Conservation (phyloP, 2,329 filamentous ascomycete genomes). For the Moelleriella libera region DNA sequence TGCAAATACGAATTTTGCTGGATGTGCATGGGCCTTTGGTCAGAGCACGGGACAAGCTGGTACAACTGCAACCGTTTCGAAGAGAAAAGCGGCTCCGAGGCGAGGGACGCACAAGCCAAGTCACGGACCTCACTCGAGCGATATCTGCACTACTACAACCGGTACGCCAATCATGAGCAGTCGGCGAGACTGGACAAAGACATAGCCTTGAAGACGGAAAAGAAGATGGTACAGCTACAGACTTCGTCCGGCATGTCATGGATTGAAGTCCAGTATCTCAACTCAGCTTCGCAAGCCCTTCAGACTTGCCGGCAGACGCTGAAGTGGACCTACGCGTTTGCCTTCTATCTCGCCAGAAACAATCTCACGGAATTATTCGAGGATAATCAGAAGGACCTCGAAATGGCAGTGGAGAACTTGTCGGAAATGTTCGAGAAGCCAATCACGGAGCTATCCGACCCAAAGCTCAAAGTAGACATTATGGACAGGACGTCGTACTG, state of each 20-base stretch:
- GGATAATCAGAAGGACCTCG: constrained; percentile 94
- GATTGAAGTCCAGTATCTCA: constrained; percentile 97
- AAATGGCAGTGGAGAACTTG: constrained; percentile 90
- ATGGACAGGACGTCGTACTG: constrained; percentile 98
- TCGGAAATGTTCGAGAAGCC: constrained; percentile 99
- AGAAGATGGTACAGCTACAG: constrained; percentile 97
- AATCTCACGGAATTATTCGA: constrained; percentile 96
- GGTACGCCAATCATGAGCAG: constrained; percentile 97
- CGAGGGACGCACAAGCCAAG: constrained; percentile 80
- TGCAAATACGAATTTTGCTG: constrained; percentile 97
- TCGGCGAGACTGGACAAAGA: constrained; percentile 94
- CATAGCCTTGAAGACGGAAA: constrained; percentile 89
- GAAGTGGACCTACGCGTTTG: constrained; percentile 99
- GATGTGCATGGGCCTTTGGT: constrained; percentile 99
- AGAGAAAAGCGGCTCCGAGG: constrained; percentile 85
- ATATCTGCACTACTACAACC: constrained; percentile 98
- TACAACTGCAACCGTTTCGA: constrained; percentile 98
- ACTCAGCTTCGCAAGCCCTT: constrained; percentile 81
- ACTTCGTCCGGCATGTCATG: constrained; percentile 91
- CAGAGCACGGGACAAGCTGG: constrained; percentile 96
- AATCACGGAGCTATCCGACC: constrained; percentile 64
- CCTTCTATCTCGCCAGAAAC: constrained; percentile 91
- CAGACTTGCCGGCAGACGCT: constrained; percentile 96
- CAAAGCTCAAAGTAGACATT: constrained; percentile 95
- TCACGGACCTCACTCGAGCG: constrained; percentile 83